Percentiles rank a stretch among this genome's conserved stretches.
These are phyloP conservation scores for Plasmodium gallinaceum DNA, from an alignment of 169 alveolate genomes.

Conservation along the genomic window DNA sequence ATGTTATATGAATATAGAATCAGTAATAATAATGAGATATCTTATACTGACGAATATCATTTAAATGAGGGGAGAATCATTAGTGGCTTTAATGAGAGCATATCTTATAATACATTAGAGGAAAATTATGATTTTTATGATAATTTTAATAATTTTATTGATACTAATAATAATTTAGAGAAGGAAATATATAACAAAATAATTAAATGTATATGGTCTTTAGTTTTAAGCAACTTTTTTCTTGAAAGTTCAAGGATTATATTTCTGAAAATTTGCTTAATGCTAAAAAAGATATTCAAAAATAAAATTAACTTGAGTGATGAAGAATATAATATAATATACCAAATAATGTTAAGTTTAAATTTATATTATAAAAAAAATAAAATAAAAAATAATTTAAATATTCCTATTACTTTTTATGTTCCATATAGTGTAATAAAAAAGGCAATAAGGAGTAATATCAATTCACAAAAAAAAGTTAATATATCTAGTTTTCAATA, in stretches of 20 bases:
- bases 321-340: constrained; percentile 44
- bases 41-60: no score
- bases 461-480: constrained; percentile 9
- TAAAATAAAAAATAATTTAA: not conserved
- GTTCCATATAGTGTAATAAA: constrained; percentile 45
- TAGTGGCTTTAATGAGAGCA: not conserved
- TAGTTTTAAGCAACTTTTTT: constrained; percentile 25
- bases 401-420: constrained; percentile 24
- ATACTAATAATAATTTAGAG: no score
- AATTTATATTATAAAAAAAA: constrained; percentile 48
- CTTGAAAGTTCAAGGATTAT: constrained; percentile 34
- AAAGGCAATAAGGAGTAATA: constrained; percentile 21
- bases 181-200: not conserved
- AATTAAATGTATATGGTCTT: constrained; percentile 42
- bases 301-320: constrained; percentile 10
- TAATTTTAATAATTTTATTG: no score
- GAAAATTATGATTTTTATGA: not conserved
- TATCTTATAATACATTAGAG: not conserved
- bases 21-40: no score
- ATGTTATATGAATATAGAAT: no score
- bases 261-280: constrained; percentile 49
- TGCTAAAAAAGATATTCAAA: constrained; percentile 38
- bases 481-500: constrained; percentile 73
- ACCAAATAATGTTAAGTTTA: constrained; percentile 38
- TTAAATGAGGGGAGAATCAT: no score